Base-by-base conservation (phyloP, 768 basidiomycete genomes). In the Mrakia hoshinonis region DNA sequence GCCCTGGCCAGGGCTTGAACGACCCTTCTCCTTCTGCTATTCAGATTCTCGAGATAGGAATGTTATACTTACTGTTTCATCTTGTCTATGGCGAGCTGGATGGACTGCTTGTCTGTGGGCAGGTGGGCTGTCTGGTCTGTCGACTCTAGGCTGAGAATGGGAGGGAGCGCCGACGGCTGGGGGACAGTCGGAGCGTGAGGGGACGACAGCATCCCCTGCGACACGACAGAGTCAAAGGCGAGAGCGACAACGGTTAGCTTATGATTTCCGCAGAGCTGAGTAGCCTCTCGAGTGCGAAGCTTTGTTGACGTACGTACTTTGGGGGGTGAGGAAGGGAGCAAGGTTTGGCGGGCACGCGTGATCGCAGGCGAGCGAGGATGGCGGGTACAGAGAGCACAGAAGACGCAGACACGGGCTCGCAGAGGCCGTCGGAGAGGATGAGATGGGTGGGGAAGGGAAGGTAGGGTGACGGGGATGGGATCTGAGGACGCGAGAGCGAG, bases 141-240 rank as follows among this genome's bases (percentile, higher is more conserved):
- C 6, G 24, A 29, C 4, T 18, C 6, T 9, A 38, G 58, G 36
- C 22, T 34, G 15, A 26, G 24, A 22, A 61, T n/a, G 24, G 49
- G 20, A 9, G 58, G 58, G 34, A 15, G 31, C 31, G 58, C n/a
- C 5, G 58, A n/a, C 31, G 34, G 58, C 31, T 55, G 31, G 6
- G 58, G 58, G 58, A 34, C 11, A 36, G 58, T 4, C 4, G 34
- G 58, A 31, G 58, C n/a, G 20, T 20, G 36, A 38, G 58, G 34
- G 7, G 58, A 61, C 20, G 36, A 61, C 31, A 61, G 36, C 58
- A 61, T 61, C 58, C 31, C 55, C 55, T 58, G 63, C 43, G 13
- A 48, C 24, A 24, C 13, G 62, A 36, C 22, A n/a, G 46, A 39
- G 20, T 1, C 6, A 29, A 18, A 64, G 39, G n/a, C 4, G 43